These are phyloP conservation scores for Astragalus membranaceus DNA, from an alignment of 306 rosid species.

Conservation along the genomic window DNA sequence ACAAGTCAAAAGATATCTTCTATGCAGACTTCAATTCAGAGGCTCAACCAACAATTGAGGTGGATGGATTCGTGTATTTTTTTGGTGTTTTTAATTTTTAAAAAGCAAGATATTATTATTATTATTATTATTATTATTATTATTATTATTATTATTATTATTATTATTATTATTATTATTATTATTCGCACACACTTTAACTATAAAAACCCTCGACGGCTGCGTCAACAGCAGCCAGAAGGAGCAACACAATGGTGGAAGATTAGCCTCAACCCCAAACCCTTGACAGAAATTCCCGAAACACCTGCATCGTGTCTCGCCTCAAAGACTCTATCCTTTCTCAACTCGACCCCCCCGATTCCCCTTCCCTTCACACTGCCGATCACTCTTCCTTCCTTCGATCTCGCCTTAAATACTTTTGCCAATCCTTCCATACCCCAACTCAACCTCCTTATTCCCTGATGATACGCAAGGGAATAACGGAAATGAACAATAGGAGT, in stretches of 20 bases:
- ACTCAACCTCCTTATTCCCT: constrained; percentile 31
- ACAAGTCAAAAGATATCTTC: too few relatives aligned
- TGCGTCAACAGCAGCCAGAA: too few relatives aligned
- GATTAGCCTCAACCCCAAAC: background rate
- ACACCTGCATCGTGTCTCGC: background rate
- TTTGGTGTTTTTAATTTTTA: too few relatives aligned
- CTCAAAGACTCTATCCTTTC: constrained; percentile 13
- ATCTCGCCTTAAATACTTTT: background rate
- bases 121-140: too few relatives aligned
- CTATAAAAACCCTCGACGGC: too few relatives aligned
- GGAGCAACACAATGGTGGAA: background rate
- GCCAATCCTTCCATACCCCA: constrained; percentile 21
- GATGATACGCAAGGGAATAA: constrained; percentile 37
- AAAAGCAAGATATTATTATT: too few relatives aligned
- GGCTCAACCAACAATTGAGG: too few relatives aligned
- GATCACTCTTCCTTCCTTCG: background rate
- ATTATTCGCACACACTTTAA: too few relatives aligned
- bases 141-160: too few relatives aligned
- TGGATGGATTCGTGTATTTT: too few relatives aligned
- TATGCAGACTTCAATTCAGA: too few relatives aligned
- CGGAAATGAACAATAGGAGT: background rate
- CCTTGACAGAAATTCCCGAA: background rate
- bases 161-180: too few relatives aligned
- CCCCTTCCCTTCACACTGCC: background rate
- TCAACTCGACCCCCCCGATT: background rate